Conservation (phyloP, 2,329 filamentous ascomycete genomes). For the Diaporthe batatas region DNA sequence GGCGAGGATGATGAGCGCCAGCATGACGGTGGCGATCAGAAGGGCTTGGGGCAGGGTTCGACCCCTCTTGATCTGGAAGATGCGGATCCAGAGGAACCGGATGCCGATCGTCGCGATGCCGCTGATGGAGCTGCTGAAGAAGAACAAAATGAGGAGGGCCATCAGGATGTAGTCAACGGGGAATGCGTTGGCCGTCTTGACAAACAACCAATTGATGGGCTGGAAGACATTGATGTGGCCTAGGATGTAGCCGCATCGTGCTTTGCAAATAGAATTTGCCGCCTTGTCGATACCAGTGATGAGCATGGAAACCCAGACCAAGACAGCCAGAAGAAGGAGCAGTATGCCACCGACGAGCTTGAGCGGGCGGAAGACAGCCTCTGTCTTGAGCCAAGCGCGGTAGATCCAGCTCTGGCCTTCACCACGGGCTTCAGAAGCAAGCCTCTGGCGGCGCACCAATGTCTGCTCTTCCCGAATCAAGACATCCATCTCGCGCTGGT, state of each 20-base stretch:
- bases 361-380: conserved; percentile 86
- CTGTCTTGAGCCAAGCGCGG: conserved; percentile 81
- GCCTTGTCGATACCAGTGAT: conserved; percentile 97
- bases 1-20: conserved; percentile 89
- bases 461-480: conserved; percentile 93
- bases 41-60: conserved; percentile 93
- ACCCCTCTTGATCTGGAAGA: conserved; percentile 92
- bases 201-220: conserved; percentile 90
- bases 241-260: conserved; percentile 91
- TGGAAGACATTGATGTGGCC: conserved; percentile 92
- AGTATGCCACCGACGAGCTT: conserved; percentile 89
- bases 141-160: conserved; percentile 83
- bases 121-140: conserved; percentile 89
- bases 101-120: conserved; percentile 91
- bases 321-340: conserved; percentile 78
- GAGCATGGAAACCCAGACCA: conserved; percentile 92
- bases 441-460: conserved; percentile 86
- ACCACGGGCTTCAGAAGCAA: conserved; percentile 85
- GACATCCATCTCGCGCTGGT: conserved; percentile 88
- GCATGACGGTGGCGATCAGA: conserved; percentile 88
- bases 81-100: conserved; percentile 93
- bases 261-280: conserved; percentile 92
- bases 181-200: conserved; percentile 85
- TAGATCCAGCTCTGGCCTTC: conserved; percentile 82
- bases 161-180: conserved; percentile 94